phyloP scores from a whole-genome alignment of 169 alveolate genomes.

The Theileria annulata region DNA sequence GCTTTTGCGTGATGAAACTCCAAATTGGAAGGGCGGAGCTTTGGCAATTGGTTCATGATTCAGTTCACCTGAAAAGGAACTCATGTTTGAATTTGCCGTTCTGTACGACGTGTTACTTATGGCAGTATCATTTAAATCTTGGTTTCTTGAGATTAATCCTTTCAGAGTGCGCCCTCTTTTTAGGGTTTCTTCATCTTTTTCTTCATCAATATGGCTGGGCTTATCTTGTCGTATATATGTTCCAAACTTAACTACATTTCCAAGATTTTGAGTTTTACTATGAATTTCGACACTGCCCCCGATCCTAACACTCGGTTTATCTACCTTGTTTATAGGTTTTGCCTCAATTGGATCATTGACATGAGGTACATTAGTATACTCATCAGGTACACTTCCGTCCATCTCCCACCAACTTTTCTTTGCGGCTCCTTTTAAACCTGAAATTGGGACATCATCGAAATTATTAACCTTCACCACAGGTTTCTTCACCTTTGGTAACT shows the following conservation, averaged over 20 bases:
- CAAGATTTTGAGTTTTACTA: not conserved
- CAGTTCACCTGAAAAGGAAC: not conserved
- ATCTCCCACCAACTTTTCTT: slow-evolving; percentile 56
- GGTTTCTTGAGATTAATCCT: not conserved
- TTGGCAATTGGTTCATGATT: not conserved
- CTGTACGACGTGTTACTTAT: not conserved
- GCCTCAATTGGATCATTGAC: not conserved
- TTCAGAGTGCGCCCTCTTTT: not conserved
- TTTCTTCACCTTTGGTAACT: not conserved
- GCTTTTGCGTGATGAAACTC: not conserved
- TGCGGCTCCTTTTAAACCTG: slow-evolving; percentile 6
- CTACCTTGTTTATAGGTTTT: not conserved
- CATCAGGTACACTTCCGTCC: slow-evolving; percentile 1
- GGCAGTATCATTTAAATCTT: not conserved
- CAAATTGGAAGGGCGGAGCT: not conserved
- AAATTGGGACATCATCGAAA: slow-evolving; percentile 26
- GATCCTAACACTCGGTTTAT: not conserved
- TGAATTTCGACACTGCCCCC: not conserved
- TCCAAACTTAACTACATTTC: not conserved
- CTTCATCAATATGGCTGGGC: not conserved
- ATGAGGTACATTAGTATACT: not conserved
- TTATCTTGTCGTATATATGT: not conserved
- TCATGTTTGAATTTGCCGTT: not conserved
- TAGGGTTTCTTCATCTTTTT: not conserved
- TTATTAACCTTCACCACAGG: slow-evolving; percentile 1